A percentile compares a stretch with the other conserved stretches of the same genome.
phyloP scores from a whole-genome alignment of 176 grass and related monocot genomes.

The Alopecurus myosuroides region DNA sequence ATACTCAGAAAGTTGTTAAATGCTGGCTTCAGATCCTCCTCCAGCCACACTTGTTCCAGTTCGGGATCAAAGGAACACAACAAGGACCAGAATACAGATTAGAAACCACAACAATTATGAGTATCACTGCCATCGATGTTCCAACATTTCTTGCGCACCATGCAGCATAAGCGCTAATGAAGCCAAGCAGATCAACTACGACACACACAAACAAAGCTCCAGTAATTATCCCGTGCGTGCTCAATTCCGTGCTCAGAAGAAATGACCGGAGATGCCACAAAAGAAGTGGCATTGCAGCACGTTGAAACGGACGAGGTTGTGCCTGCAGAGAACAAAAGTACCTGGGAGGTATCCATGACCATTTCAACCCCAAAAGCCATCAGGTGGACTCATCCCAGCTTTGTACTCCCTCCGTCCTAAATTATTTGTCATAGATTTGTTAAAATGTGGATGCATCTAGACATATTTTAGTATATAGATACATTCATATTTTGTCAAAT shows the following conservation, averaged over 20 bases:
- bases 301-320: not conserved
- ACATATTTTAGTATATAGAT: no score
- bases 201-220: not conserved
- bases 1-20: not conserved
- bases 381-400: not conserved
- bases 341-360: not conserved
- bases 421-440: no score
- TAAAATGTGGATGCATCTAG: no score
- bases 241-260: constrained; percentile 18
- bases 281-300: constrained; percentile 10
- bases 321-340: constrained; percentile 16
- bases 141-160: not conserved
- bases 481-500: no score
- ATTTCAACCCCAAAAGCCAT: constrained; percentile 35
- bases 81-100: not conserved
- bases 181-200: not conserved
- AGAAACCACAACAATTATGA: constrained; percentile 16
- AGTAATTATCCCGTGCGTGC: constrained; percentile 11
- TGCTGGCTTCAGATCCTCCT: not conserved
- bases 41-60: not conserved
- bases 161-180: constrained; percentile 17
- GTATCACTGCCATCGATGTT: constrained; percentile 4
- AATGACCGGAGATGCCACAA: constrained; percentile 30
- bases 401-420: no score
- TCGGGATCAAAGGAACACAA: not conserved